phyloP scores from a whole-genome alignment of 805 yeast genomes.

The Candida khao-thaluensis region DNA sequence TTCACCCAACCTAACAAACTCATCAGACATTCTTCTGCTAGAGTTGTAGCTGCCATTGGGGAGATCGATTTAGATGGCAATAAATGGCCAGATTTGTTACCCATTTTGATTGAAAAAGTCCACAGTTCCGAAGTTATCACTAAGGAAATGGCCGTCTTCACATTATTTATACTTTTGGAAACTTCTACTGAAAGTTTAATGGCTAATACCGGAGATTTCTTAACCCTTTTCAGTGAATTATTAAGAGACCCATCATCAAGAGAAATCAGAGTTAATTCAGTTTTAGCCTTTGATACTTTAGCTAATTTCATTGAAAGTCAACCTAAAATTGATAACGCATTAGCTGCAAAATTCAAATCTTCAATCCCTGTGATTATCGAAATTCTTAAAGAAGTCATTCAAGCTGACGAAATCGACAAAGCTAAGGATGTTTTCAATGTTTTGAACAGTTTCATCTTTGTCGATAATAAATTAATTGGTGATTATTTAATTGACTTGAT shows the following conservation, averaged over 20 bases:
- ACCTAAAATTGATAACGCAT: conserved; percentile 42
- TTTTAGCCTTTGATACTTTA: conserved; percentile 73
- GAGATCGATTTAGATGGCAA: conserved; percentile 61
- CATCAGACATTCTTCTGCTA: conserved; percentile 85
- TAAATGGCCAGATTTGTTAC: conserved; percentile 77
- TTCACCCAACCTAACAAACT: conserved; percentile 62
- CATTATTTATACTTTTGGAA: conserved; percentile 76
- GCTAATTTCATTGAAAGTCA: conserved; percentile 66
- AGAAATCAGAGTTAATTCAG: conserved; percentile 79
- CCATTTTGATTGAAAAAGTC: conserved; percentile 63
- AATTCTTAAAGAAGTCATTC: conserved; percentile 73
- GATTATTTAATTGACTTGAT: conserved; percentile 67
- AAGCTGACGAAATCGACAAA: conserved; percentile 66
- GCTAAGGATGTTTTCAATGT: conserved; percentile 79
- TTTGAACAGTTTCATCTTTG: conserved; percentile 72
- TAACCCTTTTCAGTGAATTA: conserved; percentile 68
- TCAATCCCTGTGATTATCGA: conserved; percentile 78
- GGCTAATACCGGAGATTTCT: conserved; percentile 61
- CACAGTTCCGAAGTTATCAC: conserved; percentile 50
- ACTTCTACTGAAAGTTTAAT: conserved; percentile 58
- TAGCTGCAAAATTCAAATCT: conserved; percentile 55
- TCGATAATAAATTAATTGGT: conserved; percentile 79
- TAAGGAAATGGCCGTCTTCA: conserved; percentile 81
- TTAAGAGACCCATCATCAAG: conserved; percentile 59
- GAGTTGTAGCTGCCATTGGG: conserved; percentile 86